A percentile compares a stretch with the other conserved stretches of the same genome.
phyloP scores from a whole-genome alignment of 1,284 basidiomycete species.

The Exsudoporus floridanus region DNA sequence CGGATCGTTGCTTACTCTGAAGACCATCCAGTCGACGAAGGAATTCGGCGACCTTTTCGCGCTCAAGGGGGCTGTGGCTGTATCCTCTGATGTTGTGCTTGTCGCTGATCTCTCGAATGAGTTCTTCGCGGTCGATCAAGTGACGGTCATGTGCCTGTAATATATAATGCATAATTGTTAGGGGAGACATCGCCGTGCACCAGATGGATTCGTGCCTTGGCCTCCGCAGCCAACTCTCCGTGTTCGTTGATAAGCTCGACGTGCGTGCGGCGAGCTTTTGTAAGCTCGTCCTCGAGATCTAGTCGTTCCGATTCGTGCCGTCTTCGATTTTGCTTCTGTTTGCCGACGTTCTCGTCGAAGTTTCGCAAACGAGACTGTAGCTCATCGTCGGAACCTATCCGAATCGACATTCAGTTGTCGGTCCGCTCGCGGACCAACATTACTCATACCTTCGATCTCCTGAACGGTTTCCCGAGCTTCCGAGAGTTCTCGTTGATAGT shows the following conservation, averaged over 20 bases:
- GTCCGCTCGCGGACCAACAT: not conserved
- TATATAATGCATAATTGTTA: not conserved
- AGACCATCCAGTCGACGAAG: conserved; percentile 58
- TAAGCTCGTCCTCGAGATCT: conserved; percentile 64
- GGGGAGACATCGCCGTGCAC: not conserved
- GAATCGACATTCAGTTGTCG: not conserved
- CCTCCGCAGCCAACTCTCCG: conserved; percentile 63
- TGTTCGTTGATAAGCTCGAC: conserved; percentile 57
- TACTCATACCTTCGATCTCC: conserved; percentile 62
- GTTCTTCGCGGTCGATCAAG: conserved; percentile 69
- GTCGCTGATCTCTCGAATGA: conserved; percentile 70
- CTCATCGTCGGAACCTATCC: conserved; percentile 75
- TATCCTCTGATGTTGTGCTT: conserved; percentile 77
- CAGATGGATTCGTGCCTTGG: conserved; percentile 46
- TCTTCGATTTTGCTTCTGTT: conserved; percentile 51
- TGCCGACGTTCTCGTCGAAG: conserved; percentile 66
- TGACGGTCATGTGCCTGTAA: conserved; percentile 74
- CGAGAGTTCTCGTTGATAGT: conserved; percentile 54
- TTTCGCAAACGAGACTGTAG: conserved; percentile 66
- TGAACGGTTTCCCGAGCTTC: conserved; percentile 70
- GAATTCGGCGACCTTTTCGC: conserved; percentile 71
- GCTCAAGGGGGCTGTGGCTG: conserved; percentile 61
- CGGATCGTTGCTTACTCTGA: conserved; percentile 52
- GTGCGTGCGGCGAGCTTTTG: conserved; percentile 52
- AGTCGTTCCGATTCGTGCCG: conserved; percentile 51